These are phyloP conservation scores for Colletotrichum filicis DNA, from an alignment of 2,329 filamentous ascomycete species.

Conservation along the genomic window DNA sequence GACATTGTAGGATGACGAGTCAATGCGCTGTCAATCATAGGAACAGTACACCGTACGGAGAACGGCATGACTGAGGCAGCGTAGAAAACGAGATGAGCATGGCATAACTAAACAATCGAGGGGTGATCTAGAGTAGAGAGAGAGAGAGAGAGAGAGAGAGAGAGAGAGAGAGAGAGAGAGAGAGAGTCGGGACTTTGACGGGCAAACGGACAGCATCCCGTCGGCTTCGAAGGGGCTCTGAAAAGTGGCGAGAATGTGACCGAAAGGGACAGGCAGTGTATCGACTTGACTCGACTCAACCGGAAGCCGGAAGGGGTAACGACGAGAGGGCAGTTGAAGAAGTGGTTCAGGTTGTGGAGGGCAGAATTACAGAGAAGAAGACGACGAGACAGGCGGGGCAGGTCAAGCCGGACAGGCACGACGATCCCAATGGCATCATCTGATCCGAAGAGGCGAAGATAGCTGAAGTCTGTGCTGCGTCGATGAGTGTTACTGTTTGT, in stretches of 20 bases:
- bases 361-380: neutral
- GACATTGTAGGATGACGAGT: slow-evolving; percentile 31
- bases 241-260: neutral
- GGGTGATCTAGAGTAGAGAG: neutral
- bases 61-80: neutral
- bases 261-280: slow-evolving; percentile 1
- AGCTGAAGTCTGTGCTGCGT: slow-evolving; percentile 20
- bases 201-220: neutral
- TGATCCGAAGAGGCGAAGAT: slow-evolving; percentile 12
- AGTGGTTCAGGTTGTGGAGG: neutral
- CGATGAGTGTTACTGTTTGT: neutral
- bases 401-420: slow-evolving; percentile 5
- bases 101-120: neutral
- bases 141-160: neutral
- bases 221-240: neutral
- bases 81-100: slow-evolving; percentile 1
- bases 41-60: neutral
- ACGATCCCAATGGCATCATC: slow-evolving; percentile 22
- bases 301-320: slow-evolving; percentile 4
- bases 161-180: neutral
- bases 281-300: slow-evolving; percentile 2
- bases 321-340: neutral
- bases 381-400: neutral
- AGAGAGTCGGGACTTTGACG: neutral
- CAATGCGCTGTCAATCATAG: slow-evolving; percentile 14